Conservation (phyloP, 352 stramenopile genomes). For the Phytophthora palmivora region DNA sequence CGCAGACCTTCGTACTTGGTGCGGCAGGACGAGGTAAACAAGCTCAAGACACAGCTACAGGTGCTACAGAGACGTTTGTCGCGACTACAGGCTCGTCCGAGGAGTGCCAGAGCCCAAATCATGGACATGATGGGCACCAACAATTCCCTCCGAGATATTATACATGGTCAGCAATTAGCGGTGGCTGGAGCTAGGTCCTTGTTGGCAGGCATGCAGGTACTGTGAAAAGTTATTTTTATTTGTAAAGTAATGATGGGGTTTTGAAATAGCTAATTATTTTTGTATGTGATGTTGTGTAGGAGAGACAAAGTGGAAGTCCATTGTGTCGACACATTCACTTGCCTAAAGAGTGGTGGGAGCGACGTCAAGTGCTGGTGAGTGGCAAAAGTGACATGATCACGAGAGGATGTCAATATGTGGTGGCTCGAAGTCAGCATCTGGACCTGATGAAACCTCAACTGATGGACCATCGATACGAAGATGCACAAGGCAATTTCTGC, state of each 20-base stretch:
- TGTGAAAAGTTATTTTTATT: slow-evolving; percentile 12
- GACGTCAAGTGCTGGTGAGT: too few relatives aligned
- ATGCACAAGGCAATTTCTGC: too few relatives aligned
- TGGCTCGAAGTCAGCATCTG: too few relatives aligned
- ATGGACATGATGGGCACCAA: too few relatives aligned
- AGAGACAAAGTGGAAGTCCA: too few relatives aligned
- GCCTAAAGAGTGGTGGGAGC: too few relatives aligned
- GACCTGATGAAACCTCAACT: too few relatives aligned
- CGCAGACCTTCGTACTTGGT: slow-evolving; percentile 40
- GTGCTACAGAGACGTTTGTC: slow-evolving; percentile 26
- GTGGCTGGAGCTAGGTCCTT: slow-evolving; percentile 19
- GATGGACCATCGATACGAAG: too few relatives aligned
- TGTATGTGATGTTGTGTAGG: too few relatives aligned
- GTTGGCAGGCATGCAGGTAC: slow-evolving; percentile 34
- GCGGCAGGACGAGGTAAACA: slow-evolving; percentile 36
- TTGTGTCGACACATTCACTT: too few relatives aligned
- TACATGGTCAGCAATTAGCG: slow-evolving; percentile 28
- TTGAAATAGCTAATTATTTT: neutral
- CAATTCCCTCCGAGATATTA: slow-evolving; percentile 37
- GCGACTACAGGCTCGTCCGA: slow-evolving; percentile 26
- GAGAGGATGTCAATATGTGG: too few relatives aligned
- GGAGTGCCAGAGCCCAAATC: slow-evolving; percentile 27
- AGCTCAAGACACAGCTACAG: slow-evolving; percentile 24
- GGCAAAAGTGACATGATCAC: too few relatives aligned
- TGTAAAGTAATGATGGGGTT: neutral